Base-by-base conservation (phyloP, 495 filamentous ascomycete genomes). In the Haplographium delicatum region DNA sequence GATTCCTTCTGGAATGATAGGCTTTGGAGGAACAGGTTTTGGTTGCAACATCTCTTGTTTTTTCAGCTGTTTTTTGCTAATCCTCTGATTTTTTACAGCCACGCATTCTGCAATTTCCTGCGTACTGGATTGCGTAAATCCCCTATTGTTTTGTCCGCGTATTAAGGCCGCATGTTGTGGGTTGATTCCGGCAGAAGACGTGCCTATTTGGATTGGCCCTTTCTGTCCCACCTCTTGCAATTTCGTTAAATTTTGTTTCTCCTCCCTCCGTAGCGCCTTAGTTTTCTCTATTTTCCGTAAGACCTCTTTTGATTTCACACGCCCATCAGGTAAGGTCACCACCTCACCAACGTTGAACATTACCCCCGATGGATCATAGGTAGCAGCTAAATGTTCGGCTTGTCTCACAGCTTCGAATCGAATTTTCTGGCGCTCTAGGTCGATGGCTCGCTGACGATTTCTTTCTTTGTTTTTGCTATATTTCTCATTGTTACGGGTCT, bases 51-150 rank as follows among this genome's bases (percentile, higher is more conserved):
- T 44, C 9, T 53, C 54, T 28, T 37, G 54, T 41, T 27, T 59
- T 50, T 66, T 68, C n/a, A 62, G 57, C 54, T 72, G 72, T 56
- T 65, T 73, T 47, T 72, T 72, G 45, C 69, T 71, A 5, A 67
- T 48, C 34, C 22, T 39, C 16, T 13, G 35, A 18, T 19, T 58
- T 63, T 5, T 16, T 34, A 34, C 11, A n/a, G n/a, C n/a, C n/a
- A n/a, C n/a, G n/a, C n/a, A n/a, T n/a, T n/a, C n/a, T n/a, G n/a
- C n/a, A n/a, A n/a, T n/a, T n/a, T n/a, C n/a, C n/a, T n/a, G n/a
- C n/a, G n/a, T n/a, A n/a, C n/a, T n/a, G n/a, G n/a, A n/a, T n/a
- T n/a, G n/a, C n/a, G n/a, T n/a, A n/a, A n/a, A n/a, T n/a, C n/a
- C n/a, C n/a, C n/a, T n/a, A n/a, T n/a, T n/a, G n/a, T n/a, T n/a